phyloP scores from a whole-genome alignment of 2,329 filamentous ascomycete genomes.

The Alternaria ventricosa region DNA sequence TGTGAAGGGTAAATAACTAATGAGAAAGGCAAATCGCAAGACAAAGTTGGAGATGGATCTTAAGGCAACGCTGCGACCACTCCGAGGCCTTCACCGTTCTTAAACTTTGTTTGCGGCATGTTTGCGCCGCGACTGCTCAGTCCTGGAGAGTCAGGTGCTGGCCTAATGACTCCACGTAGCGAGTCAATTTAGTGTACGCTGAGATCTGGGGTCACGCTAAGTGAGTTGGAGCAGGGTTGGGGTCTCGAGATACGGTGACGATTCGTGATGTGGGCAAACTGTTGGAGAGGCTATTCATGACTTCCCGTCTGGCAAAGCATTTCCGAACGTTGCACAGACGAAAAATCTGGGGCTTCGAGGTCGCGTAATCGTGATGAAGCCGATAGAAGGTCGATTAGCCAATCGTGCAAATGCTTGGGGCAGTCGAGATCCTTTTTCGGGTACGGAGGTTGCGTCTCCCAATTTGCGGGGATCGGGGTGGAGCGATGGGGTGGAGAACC shows the following conservation, averaged over 20 bases:
- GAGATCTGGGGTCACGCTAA: neutral
- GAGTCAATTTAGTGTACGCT: slow-evolving; percentile 12
- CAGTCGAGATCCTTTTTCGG: neutral
- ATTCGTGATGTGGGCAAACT: slow-evolving; percentile 13
- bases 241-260: neutral
- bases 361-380: neutral
- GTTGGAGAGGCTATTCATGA: slow-evolving; percentile 2
- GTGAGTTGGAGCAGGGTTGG: neutral
- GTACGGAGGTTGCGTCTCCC: neutral
- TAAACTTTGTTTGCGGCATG: neutral
- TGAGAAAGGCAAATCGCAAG: neutral
- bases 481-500: neutral
- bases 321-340: slow-evolving; percentile 8
- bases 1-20: neutral
- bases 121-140: neutral
- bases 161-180: neutral
- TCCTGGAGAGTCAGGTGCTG: slow-evolving; percentile 11
- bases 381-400: neutral
- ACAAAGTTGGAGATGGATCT: neutral
- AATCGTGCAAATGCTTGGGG: neutral
- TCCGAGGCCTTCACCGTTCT: neutral
- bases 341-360: neutral
- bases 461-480: neutral
- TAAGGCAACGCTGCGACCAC: neutral
- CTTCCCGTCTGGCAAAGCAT: slow-evolving; percentile 21